These are phyloP conservation scores for Ajuga reptans DNA, from an alignment of 305 asterid genomes.

Conservation along the genomic window DNA sequence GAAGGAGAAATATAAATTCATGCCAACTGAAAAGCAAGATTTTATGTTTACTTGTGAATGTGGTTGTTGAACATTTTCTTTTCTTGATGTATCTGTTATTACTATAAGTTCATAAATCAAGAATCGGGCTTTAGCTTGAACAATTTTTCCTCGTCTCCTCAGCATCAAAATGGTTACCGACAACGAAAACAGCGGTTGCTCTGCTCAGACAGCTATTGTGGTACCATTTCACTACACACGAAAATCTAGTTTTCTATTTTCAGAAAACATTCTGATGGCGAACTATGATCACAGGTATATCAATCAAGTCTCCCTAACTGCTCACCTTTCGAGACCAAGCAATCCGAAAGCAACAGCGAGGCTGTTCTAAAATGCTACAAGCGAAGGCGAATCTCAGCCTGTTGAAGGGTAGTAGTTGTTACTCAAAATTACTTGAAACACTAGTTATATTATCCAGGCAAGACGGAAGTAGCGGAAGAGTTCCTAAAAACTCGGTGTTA, in stretches of 20 bases:
- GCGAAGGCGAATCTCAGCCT: conserved; percentile 38
- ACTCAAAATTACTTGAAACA: not conserved
- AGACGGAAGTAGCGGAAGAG: conserved; percentile 8
- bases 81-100: conserved; percentile 3
- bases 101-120: not conserved
- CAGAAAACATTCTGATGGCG: not conserved
- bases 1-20: not conserved
- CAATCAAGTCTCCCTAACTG: conserved; percentile 13
- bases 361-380: conserved; percentile 41
- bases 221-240: conserved; percentile 17
- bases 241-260: not conserved
- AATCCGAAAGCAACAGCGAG: conserved; percentile 11
- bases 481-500: not conserved
- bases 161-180: conserved; percentile 23
- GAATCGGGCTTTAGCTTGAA: conserved; percentile 5
- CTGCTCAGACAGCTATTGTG: conserved; percentile 23
- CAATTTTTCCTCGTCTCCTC: conserved; percentile 5
- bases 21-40: not conserved
- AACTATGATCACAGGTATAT: conserved; percentile 23
- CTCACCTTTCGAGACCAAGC: conserved; percentile 15
- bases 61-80: not conserved
- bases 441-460: not conserved
- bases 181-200: conserved; percentile 18
- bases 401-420: conserved; percentile 22
- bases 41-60: not conserved